Evolutionary conservation across 495 filamentous ascomycete genomes (phyloP), one percentile per base, ranked within the genome.

Genomic region (Annulohypoxylon maeteangense): DNA sequence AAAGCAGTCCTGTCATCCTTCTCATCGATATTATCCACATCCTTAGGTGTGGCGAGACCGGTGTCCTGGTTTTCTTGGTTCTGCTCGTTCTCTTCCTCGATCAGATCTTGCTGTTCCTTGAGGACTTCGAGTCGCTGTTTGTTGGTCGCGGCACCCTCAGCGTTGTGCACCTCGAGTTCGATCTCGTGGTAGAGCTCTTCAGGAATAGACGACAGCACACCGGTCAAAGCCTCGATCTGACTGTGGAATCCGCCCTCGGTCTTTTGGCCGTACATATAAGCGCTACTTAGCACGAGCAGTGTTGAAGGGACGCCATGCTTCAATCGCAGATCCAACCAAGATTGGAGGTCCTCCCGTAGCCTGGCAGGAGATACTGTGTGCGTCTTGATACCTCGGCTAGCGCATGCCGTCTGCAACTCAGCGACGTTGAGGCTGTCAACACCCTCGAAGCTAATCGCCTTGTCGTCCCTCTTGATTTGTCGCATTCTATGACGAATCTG

Each of bases 141-240:
- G 87, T 99, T 99, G 60, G 96, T 99, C 55, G 95, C 96, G 10
- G 94, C 95, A 62, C 95, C 95, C 83, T 99, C 95, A 51, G 94
- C 93, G 63, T 91, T 96, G 85, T 98, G 93, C 25, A 98, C 94
- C 84, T 98, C 96, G 31, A 99, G 91, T 80, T 99, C 95, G 67
- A 98, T 98, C 82, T 99, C 95, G 84, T 99, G 95, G 90, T 95
- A 98, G 40, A 99, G 88, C 79, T 99, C 95, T 81, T 99, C 95
- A 4, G 95, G 95, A 66, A 99, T 98, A 53, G 90, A 93, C 27
- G 92, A 93, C 31, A 99, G 86, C 14, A 99, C 95, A 18, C 92
- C 90, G 53, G 93, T 93, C 31, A 99, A 88, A 1, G 96, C 92
- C 65, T 98, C 95, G 71, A 98, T 96, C 81, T 98, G 95, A 29